phyloP scores from a whole-genome alignment of 768 basidiomycete genomes.

The Exidia glandulosa region DNA sequence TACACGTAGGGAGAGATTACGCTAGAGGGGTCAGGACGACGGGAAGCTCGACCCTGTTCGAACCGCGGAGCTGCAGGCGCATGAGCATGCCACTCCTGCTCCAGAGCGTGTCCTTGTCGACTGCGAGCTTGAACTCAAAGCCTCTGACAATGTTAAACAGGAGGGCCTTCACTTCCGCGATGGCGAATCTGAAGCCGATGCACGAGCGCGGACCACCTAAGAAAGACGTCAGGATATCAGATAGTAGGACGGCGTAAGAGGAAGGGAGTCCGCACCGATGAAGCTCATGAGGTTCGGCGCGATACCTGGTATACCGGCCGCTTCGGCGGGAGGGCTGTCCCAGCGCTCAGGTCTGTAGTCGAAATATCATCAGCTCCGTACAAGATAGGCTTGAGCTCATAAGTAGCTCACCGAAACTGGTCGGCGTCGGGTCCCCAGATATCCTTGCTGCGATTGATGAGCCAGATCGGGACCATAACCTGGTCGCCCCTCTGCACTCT shows the following conservation, averaged over 20 bases:
- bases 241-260: too few species aligned
- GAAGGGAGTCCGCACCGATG: too few species aligned
- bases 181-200: constrained; percentile 2
- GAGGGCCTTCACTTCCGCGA: constrained; percentile 1
- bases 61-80: not conserved
- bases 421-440: not conserved
- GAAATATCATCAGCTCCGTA: not conserved
- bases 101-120: not conserved
- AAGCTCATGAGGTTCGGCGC: not conserved
- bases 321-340: not conserved
- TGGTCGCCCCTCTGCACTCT: not conserved
- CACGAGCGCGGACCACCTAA: constrained; percentile 5
- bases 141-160: constrained; percentile 1
- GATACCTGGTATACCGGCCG: not conserved
- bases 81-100: not conserved
- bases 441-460: not conserved
- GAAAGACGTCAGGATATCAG: not conserved
- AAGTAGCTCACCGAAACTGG: not conserved
- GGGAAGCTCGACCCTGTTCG: not conserved
- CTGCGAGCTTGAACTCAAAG: constrained; percentile 3
- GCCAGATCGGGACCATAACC: not conserved
- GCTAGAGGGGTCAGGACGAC: not conserved
- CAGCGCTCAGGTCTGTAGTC: not conserved
- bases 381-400: not conserved
- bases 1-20: too few species aligned